Conservation (phyloP, 2,329 filamentous ascomycete genomes). For the Fusarium sp. region DNA sequence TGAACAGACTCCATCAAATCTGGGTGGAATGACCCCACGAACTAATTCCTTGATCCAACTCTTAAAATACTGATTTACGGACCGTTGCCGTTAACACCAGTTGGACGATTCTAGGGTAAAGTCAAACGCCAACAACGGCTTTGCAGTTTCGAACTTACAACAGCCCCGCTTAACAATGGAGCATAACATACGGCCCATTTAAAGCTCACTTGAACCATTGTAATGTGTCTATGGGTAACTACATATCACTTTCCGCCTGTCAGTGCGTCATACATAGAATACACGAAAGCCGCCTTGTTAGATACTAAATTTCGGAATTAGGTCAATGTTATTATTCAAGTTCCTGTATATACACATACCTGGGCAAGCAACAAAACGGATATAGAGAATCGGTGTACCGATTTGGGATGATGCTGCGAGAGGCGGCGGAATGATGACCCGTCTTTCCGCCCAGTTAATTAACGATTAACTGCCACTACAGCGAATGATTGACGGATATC, state of each 20-base stretch:
- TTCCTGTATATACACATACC: too few species aligned
- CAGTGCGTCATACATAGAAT: too few species aligned
- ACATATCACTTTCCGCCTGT: not conserved
- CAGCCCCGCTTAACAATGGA: slow-evolving; percentile 9
- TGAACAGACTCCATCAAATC: not conserved
- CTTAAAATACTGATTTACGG: slow-evolving; percentile 4
- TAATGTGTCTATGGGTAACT: not conserved
- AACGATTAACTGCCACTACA: slow-evolving; percentile 39
- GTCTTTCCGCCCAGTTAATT: slow-evolving; percentile 29
- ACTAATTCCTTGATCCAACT: not conserved
- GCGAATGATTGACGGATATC: slow-evolving; percentile 14
- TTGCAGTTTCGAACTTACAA: not conserved
- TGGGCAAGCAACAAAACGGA: not conserved
- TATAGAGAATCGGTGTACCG: not conserved
- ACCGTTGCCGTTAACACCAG: not conserved
- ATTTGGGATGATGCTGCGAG: slow-evolving; percentile 45
- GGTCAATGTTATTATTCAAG: too few species aligned
- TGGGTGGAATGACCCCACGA: not conserved
- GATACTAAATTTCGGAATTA: too few species aligned
- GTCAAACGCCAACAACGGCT: slow-evolving; percentile 19
- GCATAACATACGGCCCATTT: not conserved
- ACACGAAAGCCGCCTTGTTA: too few species aligned
- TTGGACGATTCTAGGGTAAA: not conserved
- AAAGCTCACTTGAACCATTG: not conserved
- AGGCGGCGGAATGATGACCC: slow-evolving; percentile 53